Evolutionary conservation across 1,139 yeast species (phyloP).

Genomic region (Scheffersomyces quercinus): DNA sequence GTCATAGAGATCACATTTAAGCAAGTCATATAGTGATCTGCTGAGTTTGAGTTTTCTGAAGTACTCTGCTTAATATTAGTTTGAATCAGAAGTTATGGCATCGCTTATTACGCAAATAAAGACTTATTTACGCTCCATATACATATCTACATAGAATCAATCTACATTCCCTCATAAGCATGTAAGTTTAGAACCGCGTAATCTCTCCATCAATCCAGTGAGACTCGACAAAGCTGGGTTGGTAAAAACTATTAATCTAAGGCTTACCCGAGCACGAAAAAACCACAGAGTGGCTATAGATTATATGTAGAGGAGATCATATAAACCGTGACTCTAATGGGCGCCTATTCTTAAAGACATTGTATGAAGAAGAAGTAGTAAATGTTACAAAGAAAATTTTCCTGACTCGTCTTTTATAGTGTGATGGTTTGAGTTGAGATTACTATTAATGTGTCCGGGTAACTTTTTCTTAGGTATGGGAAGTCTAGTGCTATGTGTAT

Average conservation of each 20-base stretch:
- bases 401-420: neutral
- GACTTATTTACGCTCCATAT: too few species aligned
- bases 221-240: constrained; percentile 65
- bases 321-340: constrained; percentile 89
- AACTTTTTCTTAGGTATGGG: constrained; percentile 9
- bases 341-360: constrained; percentile 82
- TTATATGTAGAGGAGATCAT: constrained; percentile 51
- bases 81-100: too few species aligned
- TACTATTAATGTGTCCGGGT: constrained; percentile 23
- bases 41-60: neutral
- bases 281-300: constrained; percentile 46
- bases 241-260: constrained; percentile 65
- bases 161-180: too few species aligned
- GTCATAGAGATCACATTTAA: too few species aligned
- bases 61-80: neutral
- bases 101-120: too few species aligned
- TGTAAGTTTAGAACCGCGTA: constrained; percentile 78
- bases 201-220: constrained; percentile 42
- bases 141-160: too few species aligned
- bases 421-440: neutral
- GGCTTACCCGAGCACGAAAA: constrained; percentile 93
- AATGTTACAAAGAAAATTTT: constrained; percentile 3
- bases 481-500: too few species aligned
- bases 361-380: constrained; percentile 46
- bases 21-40: too few species aligned